phyloP scores from a whole-genome alignment of 2,329 filamentous ascomycete species.

The Ophiostoma perfectum region DNA sequence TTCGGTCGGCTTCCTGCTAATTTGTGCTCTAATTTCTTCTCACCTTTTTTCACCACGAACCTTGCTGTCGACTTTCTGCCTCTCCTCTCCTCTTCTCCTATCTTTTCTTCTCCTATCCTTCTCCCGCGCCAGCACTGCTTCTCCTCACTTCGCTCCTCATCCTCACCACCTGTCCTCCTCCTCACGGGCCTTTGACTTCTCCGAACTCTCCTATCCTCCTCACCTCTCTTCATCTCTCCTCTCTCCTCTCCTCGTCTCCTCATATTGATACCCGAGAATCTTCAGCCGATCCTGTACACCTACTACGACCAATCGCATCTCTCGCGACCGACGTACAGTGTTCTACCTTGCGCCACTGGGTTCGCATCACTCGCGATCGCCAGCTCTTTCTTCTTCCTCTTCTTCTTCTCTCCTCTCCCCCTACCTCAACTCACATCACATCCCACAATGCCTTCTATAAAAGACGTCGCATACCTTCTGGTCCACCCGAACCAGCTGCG shows the following conservation, averaged over 20 bases:
- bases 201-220: too few species aligned
- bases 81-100: not conserved
- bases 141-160: not conserved
- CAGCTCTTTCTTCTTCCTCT: not conserved
- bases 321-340: not conserved
- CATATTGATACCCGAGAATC: conserved; percentile 1
- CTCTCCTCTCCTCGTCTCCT: not conserved
- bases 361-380: not conserved
- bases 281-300: not conserved
- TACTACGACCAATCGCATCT: not conserved
- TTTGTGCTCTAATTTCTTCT: not conserved
- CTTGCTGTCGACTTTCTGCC: not conserved
- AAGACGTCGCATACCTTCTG: conserved; percentile 61
- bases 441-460: conserved; percentile 48
- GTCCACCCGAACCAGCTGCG: conserved; percentile 73
- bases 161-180: not conserved
- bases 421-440: not conserved
- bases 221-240: not conserved
- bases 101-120: not conserved
- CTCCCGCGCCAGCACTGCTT: not conserved
- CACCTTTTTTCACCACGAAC: conserved; percentile 8
- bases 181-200: not conserved
- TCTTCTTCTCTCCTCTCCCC: not conserved
- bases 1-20: not conserved
- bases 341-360: not conserved